Conservation (phyloP, 768 basidiomycete genomes). For the Boletus pseudo-olivaceus region DNA sequence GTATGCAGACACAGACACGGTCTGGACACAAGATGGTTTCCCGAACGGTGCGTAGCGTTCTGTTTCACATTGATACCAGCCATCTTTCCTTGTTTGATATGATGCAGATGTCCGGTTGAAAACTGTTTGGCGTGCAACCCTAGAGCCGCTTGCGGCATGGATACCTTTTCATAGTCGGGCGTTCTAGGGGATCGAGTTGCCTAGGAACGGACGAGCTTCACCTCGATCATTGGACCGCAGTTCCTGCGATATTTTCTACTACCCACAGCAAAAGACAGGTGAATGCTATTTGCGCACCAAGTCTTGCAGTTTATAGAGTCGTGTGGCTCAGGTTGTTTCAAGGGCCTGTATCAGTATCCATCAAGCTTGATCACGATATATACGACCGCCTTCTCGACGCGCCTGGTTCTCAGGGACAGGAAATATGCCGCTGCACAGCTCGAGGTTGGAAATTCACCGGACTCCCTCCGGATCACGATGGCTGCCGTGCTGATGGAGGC, state of each 20-base stretch:
- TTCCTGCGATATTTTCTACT: not conserved
- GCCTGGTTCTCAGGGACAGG: too few species aligned
- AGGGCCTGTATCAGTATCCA: too few species aligned
- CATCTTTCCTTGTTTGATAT: not conserved
- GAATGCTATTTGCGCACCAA: not conserved
- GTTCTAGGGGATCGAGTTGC: not conserved
- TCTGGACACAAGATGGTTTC: not conserved
- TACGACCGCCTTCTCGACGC: too few species aligned
- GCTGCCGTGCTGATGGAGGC: not conserved
- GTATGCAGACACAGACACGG: not conserved
- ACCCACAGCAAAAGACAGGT: not conserved
- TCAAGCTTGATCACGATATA: too few species aligned
- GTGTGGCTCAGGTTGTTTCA: too few species aligned
- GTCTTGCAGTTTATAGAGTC: too few species aligned
- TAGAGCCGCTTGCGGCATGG: not conserved
- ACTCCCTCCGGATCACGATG: not conserved
- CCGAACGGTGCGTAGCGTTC: not conserved
- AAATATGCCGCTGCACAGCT: not conserved
- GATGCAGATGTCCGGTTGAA: not conserved
- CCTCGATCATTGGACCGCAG: not conserved
- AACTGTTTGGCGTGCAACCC: not conserved
- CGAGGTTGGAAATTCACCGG: not conserved
- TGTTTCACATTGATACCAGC: not conserved
- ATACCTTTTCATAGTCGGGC: not conserved
- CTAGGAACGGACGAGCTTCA: not conserved